Percentiles rank a stretch among this genome's conserved stretches.
Conservation (phyloP, 2,329 filamentous ascomycete genomes). For the Diaporthe vexans region DNA sequence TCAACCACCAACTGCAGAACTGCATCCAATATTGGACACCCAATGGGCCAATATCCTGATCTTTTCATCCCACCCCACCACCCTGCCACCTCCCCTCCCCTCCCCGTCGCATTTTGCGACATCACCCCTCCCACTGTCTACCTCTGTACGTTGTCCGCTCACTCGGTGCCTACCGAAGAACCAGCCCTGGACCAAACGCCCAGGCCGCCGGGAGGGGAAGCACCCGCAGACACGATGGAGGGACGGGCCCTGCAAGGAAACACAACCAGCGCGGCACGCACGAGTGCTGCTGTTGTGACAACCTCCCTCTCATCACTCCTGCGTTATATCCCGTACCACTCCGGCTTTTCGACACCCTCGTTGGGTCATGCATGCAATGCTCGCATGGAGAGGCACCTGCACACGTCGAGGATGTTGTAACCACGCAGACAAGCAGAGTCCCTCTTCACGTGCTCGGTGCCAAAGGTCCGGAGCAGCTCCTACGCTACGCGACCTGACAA, state of each 20-base stretch:
- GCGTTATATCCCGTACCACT: not conserved
- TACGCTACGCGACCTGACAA: not conserved
- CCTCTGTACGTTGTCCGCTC: not conserved
- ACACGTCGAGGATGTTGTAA: not conserved
- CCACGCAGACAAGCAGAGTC: not conserved
- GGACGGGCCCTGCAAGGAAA: slow-evolving; percentile 30
- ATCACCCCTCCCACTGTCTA: not conserved
- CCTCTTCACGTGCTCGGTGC: not conserved
- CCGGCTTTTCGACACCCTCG: not conserved
- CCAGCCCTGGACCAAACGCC: not conserved
- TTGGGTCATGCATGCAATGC: not conserved
- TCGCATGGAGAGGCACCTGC: not conserved
- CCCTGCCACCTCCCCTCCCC: not conserved
- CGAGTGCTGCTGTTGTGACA: not conserved
- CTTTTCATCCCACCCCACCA: not conserved
- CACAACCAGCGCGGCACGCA: not conserved
- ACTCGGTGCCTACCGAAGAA: slow-evolving; percentile 13
- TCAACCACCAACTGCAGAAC: slow-evolving; percentile 26
- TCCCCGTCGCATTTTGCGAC: not conserved
- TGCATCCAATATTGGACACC: slow-evolving; percentile 32
- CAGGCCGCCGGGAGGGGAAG: slow-evolving; percentile 10
- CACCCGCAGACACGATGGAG: slow-evolving; percentile 32
- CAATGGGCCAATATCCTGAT: not conserved
- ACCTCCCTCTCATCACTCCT: not conserved
- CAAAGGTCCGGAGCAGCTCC: not conserved